phyloP scores from a whole-genome alignment of 2,329 filamentous ascomycete genomes.

The Paracamarosporium sp. region DNA sequence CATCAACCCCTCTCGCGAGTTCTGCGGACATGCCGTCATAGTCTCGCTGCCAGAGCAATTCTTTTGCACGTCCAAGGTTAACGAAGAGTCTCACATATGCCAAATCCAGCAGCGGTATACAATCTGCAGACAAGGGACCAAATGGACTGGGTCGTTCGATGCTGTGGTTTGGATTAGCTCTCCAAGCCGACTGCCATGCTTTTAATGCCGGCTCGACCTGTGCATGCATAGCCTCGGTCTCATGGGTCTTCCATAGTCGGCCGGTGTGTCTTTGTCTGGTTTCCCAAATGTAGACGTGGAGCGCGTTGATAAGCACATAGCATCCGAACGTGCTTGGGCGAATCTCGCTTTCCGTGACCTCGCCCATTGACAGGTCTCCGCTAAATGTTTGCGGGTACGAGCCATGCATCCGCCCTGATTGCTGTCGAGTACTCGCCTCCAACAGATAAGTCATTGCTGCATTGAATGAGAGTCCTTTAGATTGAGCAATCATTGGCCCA shows the following conservation, averaged over 20 bases:
- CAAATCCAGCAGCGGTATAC: constrained; percentile 87
- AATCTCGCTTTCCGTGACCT: constrained; percentile 67
- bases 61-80: constrained; percentile 89
- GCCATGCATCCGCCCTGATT: constrained; percentile 47
- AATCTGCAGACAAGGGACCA: constrained; percentile 86
- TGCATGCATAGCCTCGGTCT: constrained; percentile 94
- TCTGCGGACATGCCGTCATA: constrained; percentile 93
- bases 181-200: constrained; percentile 94
- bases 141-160: constrained; percentile 85
- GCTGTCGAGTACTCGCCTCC: constrained; percentile 73
- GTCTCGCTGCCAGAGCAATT: constrained; percentile 92
- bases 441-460: constrained; percentile 81
- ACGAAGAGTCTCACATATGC: constrained; percentile 93
- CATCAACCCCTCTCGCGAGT: constrained; percentile 77
- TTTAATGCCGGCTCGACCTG: constrained; percentile 93
- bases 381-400: constrained; percentile 57
- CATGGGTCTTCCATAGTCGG: constrained; percentile 86
- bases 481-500: constrained; percentile 71
- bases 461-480: constrained; percentile 79
- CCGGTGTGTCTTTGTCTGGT: constrained; percentile 89
- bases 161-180: constrained; percentile 82
- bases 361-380: constrained; percentile 54
- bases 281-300: constrained; percentile 99
- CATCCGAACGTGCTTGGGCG: constrained; percentile 91
- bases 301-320: constrained; percentile 86